phyloP scores from a whole-genome alignment of 2,329 filamentous ascomycete genomes.

The Rosellinia necatrix region DNA sequence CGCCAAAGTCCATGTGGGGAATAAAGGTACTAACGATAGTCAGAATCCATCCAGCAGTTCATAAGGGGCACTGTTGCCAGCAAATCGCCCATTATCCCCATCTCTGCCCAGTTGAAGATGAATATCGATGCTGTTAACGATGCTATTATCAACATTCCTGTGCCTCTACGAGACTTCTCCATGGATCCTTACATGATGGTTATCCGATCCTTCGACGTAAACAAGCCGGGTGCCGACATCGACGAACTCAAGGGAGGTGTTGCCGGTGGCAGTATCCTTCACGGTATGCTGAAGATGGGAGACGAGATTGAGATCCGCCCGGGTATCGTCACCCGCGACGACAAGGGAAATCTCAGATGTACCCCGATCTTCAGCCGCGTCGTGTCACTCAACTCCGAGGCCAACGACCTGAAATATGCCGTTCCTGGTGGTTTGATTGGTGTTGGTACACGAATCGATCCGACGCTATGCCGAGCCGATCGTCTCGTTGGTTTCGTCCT shows the following conservation, averaged over 20 bases:
- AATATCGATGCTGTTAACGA: conserved; percentile 99
- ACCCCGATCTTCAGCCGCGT: conserved; percentile 96
- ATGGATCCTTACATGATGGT: conserved; percentile 97
- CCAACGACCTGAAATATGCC: conserved; percentile 98
- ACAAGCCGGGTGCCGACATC: conserved; percentile 99
- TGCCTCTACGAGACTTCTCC: conserved; percentile 88
- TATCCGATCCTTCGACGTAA: conserved; percentile 98
- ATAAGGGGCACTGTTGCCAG: conserved; percentile 96
- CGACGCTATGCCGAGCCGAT: conserved; percentile 97
- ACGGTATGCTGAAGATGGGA: conserved; percentile 93
- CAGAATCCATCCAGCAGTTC: conserved; percentile 94
- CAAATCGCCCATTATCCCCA: conserved; percentile 93
- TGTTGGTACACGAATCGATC: conserved; percentile 97
- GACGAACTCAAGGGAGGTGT: conserved; percentile 98
- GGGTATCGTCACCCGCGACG: conserved; percentile 96
- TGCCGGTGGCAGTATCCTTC: conserved; percentile 94
- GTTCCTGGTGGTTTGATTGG: conserved; percentile 97
- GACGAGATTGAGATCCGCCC: conserved; percentile 99
- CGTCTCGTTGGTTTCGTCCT: conserved; percentile 98
- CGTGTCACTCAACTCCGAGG: conserved; percentile 93
- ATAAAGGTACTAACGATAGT: conserved; percentile 1
- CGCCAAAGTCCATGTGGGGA: not conserved
- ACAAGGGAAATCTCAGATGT: conserved; percentile 92
- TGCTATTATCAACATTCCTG: conserved; percentile 91
- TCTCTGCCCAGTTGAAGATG: conserved; percentile 97